phyloP scores from a whole-genome alignment of 2,329 filamentous ascomycete genomes.

The Acrocalymma vagum region DNA sequence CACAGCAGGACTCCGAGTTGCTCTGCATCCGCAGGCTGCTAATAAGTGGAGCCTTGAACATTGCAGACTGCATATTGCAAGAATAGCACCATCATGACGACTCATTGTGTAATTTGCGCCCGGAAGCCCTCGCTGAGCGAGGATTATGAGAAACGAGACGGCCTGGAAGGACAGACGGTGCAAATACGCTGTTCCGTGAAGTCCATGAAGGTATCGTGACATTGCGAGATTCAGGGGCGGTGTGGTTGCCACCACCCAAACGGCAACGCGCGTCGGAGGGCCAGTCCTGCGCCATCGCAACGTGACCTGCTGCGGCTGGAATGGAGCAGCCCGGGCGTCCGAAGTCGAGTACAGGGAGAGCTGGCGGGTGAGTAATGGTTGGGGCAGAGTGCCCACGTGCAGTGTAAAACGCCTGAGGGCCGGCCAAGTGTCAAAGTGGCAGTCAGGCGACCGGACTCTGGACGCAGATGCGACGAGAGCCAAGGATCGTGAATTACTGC shows the following conservation, averaged over 20 bases:
- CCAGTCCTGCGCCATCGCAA: constrained; percentile 14
- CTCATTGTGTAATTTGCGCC: no score
- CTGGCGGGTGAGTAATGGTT: constrained; percentile 15
- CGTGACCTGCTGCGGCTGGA: constrained; percentile 19
- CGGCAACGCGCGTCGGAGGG: constrained; percentile 19
- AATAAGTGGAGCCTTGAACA: no score
- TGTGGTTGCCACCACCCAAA: constrained; percentile 23
- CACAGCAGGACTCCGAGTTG: no score
- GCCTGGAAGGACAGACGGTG: no score
- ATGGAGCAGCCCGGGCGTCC: not conserved
- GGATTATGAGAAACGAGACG: no score
- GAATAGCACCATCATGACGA: no score
- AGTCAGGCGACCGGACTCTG: constrained; percentile 4
- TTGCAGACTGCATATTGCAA: no score
- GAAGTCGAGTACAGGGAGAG: no score
- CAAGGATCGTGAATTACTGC: constrained; percentile 43
- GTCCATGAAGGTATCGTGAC: constrained; percentile 33
- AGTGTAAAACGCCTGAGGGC: constrained; percentile 3
- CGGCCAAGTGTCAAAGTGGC: not conserved
- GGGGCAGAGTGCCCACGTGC: constrained; percentile 31
- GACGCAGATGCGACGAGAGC: constrained; percentile 15
- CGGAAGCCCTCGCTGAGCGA: no score
- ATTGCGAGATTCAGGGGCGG: constrained; percentile 22
- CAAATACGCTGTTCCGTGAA: no score
- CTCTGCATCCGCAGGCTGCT: no score